Evolutionary conservation across 73 alveolate genomes (phyloP), one percentile per base, ranked within the genome.

Genomic region (Paraurostyla sp.): DNA sequence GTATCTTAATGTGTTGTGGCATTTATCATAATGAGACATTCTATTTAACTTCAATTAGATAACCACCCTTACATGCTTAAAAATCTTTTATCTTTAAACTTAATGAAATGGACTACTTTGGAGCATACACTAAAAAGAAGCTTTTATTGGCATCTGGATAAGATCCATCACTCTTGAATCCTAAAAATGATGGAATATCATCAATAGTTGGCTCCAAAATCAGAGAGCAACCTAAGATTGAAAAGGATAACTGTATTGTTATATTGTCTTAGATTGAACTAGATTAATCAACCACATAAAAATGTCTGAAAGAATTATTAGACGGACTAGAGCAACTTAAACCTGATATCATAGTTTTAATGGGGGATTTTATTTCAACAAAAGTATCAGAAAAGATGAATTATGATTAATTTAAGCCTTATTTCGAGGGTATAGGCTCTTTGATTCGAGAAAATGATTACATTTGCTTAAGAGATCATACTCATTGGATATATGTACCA

Each of bases 361-460:
- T 68, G 0, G 96, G 96, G 0, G 92, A 91, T 48, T 91, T 91
- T 48, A 43, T 91, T n/a, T 91, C 96, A 0, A 18, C 41, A 20
- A 54, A 49, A 38, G 49, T 48, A 9, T 38, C 52, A 16, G 92
- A 83, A 36, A 42, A 52, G 51, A 50, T 41, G 0, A 40, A 87
- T 29, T 91, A 45, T 75, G 93, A 91, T 6, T 49, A 73, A 23
- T 48, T 84, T 13, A 83, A 75, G 71, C 33, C 9, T 22, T 57
- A 73, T 80, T 91, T 91, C 59, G 96, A 84, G 22, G 22, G 35
- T 9, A 22, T 91, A 0, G 82, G 88, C 42, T 23, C 33, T 16
- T 18, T 83, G 30, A 57, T 91, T 16, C 71, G 88, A 38, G 88
- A 78, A 23, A 78, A 78, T 27, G 50, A 84, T 23, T 84, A 48